phyloP scores from a whole-genome alignment of 2,329 filamentous ascomycete genomes.

The Rhinocladiella similis region DNA sequence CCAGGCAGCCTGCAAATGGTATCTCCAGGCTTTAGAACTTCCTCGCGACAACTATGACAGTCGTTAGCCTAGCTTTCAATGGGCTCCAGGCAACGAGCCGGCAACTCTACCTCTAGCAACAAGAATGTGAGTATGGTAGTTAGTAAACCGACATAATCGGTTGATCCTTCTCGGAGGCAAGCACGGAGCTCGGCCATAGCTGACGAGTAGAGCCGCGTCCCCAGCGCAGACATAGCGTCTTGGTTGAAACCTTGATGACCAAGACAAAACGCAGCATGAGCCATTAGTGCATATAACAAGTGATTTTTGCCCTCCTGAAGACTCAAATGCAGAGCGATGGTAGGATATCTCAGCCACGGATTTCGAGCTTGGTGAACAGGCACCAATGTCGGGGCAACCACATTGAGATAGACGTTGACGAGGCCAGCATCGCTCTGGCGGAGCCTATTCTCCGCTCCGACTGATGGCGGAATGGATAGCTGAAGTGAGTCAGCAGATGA shows the following conservation, averaged over 20 bases:
- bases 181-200: constrained; percentile 5
- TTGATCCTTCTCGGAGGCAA: background rate
- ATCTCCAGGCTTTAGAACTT: background rate
- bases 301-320: background rate
- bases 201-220: background rate
- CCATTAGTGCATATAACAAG: constrained; percentile 2
- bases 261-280: background rate
- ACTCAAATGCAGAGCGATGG: constrained; percentile 2
- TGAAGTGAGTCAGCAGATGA: background rate
- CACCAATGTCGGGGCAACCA: background rate
- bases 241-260: background rate
- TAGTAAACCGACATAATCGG: constrained; percentile 1
- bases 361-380: background rate
- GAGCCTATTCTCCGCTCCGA: background rate
- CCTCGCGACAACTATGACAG: background rate
- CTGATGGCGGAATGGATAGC: background rate
- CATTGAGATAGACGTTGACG: background rate
- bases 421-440: background rate
- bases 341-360: constrained; percentile 3
- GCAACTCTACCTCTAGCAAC: constrained; percentile 2
- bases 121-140: constrained; percentile 3
- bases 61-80: too few relatives aligned
- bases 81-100: too few relatives aligned
- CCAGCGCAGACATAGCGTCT: background rate
- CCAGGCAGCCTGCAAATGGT: constrained; percentile 3